Conservation (phyloP, 2,329 filamentous ascomycete genomes). For the Trichophyton rubrum region DNA sequence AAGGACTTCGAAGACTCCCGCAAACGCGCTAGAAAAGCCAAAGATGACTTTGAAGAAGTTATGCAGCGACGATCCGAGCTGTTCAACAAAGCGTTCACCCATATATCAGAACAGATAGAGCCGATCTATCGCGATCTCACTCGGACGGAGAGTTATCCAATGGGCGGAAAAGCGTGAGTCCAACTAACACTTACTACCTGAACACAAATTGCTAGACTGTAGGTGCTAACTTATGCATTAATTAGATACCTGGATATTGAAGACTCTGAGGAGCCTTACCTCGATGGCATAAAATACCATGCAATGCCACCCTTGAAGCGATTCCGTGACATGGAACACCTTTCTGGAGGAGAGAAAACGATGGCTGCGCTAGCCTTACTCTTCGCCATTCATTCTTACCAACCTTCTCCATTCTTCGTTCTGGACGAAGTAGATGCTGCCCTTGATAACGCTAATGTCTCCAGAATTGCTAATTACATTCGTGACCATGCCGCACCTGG, state of each 20-base stretch:
- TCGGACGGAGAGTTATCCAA: constrained; percentile 73
- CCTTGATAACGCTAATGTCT: constrained; percentile 94
- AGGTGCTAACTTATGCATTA: neutral
- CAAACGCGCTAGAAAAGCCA: constrained; percentile 57
- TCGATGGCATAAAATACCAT: constrained; percentile 93
- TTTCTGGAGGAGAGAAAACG: constrained; percentile 95
- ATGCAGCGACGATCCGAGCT: constrained; percentile 75
- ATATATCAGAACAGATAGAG: constrained; percentile 89
- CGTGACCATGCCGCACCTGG: constrained; percentile 85
- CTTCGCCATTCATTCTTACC: constrained; percentile 93
- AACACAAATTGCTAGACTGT: neutral
- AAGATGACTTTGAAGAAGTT: constrained; percentile 70
- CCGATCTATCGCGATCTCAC: constrained; percentile 94
- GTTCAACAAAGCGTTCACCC: constrained; percentile 88
- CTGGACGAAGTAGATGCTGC: constrained; percentile 96
- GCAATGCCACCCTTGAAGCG: constrained; percentile 97
- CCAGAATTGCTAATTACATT: constrained; percentile 93
- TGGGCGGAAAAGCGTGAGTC: constrained; percentile 61
- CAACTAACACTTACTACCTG: neutral
- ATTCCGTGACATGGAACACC: constrained; percentile 97
- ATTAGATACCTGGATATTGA: constrained; percentile 77
- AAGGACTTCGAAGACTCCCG: constrained; percentile 82
- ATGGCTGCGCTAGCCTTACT: constrained; percentile 94
- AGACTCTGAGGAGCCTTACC: constrained; percentile 90
- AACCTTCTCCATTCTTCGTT: constrained; percentile 93